Percentiles rank a stretch among this genome's conserved stretches.
Evolutionary conservation across 106 monocot genomes (phyloP).

Genomic region (Dendrobium catenatum): DNA sequence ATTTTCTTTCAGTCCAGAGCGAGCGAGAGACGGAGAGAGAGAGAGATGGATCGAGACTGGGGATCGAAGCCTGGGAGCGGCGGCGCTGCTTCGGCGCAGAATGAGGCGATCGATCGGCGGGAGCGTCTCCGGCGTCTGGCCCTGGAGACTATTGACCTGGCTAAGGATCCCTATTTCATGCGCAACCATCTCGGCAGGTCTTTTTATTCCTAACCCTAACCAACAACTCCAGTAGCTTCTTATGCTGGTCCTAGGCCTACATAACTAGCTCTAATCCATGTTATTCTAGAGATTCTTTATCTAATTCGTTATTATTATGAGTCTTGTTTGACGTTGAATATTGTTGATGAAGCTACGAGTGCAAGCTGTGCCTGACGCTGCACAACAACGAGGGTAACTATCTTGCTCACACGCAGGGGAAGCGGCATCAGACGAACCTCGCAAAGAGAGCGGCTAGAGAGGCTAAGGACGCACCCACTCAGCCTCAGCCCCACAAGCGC

Average conservation of each 20-base stretch:
- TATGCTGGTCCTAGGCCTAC: not conserved
- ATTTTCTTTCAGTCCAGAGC: no score
- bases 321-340: not conserved
- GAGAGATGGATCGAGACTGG: constrained; percentile 88
- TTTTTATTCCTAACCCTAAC: constrained; percentile 26
- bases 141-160: constrained; percentile 96
- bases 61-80: constrained; percentile 94
- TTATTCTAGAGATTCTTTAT: not conserved
- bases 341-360: constrained; percentile 56
- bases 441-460: constrained; percentile 94
- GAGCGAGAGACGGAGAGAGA: not conserved
- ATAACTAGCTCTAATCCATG: not conserved
- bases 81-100: constrained; percentile 90
- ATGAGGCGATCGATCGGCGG: constrained; percentile 93
- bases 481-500: constrained; percentile 97
- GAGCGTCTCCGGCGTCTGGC: constrained; percentile 89
- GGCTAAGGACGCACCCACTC: constrained; percentile 92
- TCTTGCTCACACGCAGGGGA: constrained; percentile 93
- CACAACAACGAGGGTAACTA: constrained; percentile 99
- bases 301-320: not conserved
- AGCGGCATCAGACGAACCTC: constrained; percentile 98
- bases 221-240: not conserved
- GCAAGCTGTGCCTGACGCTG: constrained; percentile 92
- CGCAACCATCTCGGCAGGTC: constrained; percentile 93
- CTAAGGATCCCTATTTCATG: constrained; percentile 99